Conservation (phyloP, 2,329 filamentous ascomycete genomes). For the Thermothelomyces thermophilus region DNA sequence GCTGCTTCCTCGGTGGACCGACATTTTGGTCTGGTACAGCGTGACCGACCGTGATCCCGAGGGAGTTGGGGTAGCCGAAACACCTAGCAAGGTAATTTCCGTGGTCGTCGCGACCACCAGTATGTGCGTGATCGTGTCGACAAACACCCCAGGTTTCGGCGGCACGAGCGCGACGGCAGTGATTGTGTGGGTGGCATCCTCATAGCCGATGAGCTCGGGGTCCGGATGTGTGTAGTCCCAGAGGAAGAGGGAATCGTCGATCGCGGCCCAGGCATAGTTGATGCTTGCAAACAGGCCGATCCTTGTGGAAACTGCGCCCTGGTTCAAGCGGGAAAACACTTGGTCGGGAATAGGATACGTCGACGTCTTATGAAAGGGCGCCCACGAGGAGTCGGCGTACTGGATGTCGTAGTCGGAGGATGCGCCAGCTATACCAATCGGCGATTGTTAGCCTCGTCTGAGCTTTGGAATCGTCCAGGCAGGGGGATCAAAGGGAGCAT, state of each 20-base stretch:
- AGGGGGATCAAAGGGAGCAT: conserved; percentile 36
- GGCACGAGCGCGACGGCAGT: conserved; percentile 83
- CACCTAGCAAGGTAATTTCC: conserved; percentile 81
- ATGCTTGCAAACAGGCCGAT: conserved; percentile 95
- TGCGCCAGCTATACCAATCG: conserved; percentile 59
- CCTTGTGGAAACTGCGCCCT: conserved; percentile 76
- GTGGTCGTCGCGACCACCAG: conserved; percentile 80
- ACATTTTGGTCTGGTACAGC: conserved; percentile 86
- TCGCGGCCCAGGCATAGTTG: conserved; percentile 90
- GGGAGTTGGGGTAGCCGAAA: conserved; percentile 60
- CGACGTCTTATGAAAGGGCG: conserved; percentile 80
- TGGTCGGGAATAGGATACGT: conserved; percentile 86
- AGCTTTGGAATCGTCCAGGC: conserved; percentile 23
- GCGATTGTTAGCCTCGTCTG: background rate
- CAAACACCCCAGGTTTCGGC: conserved; percentile 81
- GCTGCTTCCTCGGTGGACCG: conserved; percentile 65
- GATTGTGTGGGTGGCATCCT: conserved; percentile 82
- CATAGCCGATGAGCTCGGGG: conserved; percentile 84
- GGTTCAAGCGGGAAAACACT: conserved; percentile 89
- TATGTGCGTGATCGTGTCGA: conserved; percentile 76
- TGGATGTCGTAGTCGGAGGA: conserved; percentile 89
- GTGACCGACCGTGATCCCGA: conserved; percentile 66
- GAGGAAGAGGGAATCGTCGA: conserved; percentile 91
- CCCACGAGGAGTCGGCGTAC: conserved; percentile 61
- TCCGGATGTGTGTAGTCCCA: conserved; percentile 97